Percentiles rank a stretch among this genome's conserved stretches.
Conservation (phyloP, 2,329 filamentous ascomycete genomes). For the Fusarium sororula region DNA sequence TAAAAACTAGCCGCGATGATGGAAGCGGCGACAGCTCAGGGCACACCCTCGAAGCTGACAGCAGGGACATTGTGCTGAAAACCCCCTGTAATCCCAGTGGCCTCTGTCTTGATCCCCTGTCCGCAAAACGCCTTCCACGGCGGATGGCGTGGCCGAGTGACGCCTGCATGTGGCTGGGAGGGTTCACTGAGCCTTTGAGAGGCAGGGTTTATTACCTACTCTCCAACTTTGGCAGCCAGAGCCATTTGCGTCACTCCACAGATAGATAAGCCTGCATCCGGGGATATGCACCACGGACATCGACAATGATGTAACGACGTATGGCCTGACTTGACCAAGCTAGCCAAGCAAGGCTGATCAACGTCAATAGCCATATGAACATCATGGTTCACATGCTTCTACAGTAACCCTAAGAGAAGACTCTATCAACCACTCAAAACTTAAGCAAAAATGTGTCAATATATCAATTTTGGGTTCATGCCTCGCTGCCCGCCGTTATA, state of each 20-base stretch:
- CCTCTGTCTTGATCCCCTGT: conserved; percentile 21
- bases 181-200: neutral
- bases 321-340: conserved; percentile 4
- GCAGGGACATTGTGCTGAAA: neutral
- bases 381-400: conserved; percentile 12
- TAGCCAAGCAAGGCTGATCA: conserved; percentile 9
- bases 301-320: conserved; percentile 25
- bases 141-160: conserved; percentile 30
- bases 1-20: conserved; percentile 39
- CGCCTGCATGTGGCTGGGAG: conserved; percentile 32
- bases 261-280: conserved; percentile 14
- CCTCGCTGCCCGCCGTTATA: neutral
- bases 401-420: neutral
- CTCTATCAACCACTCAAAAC: neutral
- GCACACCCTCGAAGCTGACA: conserved; percentile 18
- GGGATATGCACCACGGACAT: conserved; percentile 10
- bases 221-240: conserved; percentile 20
- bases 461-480: conserved; percentile 5
- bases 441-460: neutral
- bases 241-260: conserved; percentile 37
- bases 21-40: conserved; percentile 34
- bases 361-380: conserved; percentile 10
- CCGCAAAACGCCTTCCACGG: conserved; percentile 20
- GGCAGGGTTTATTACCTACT: conserved; percentile 4
- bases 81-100: conserved; percentile 20